Base-by-base conservation (phyloP, 129 eudicot species). In the Scalesia atractyloides region DNA sequence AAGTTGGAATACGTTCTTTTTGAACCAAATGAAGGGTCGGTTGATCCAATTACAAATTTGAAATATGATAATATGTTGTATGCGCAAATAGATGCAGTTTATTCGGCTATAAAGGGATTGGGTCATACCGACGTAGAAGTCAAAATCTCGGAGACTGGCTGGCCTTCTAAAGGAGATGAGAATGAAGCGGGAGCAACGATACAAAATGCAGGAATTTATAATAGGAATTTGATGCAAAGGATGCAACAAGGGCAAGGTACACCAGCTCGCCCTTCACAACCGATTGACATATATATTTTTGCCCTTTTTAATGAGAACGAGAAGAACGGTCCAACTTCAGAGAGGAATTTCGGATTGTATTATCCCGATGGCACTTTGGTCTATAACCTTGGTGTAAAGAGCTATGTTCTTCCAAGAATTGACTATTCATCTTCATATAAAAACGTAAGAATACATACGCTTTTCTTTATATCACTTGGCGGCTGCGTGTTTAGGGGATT, bases 21-120 rank as follows among this genome's bases (percentile, higher is more conserved):
- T 82, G 79, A 77, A 75, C 93, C 97, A 7, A 95, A 87, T 44
- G 26, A 73, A 0, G 99, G 99, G 47, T 75, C 75, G 22, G 59
- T 68, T 2, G 99, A 95, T 60, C 84, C 96, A 0, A 68, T 8
- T 18, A 88, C 99, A 10, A 80, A 81, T 65, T 69, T 95, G 16
- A 88, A 85, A n/a, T 95, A 95, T 69, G 99, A 95, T 30, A 95
- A 95, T 68, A 95, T 95, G 99, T 78, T 95, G 48, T 90, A 90
- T 70, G 99, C 99, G n/a, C 99, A 95, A 72, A 88, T 95, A 18
- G 99, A 95, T 71, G 93, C 99, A 4, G 97, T 95, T 73, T 95
- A 95, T 81, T 57, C 91, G 13, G 97, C 99, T 14, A 95, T 95
- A 17, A 84, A 82, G 70, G 94, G 86, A 1, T 76, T 95, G 88